A percentile compares a stretch with the other conserved stretches of the same genome.
Evolutionary conservation across 2,329 filamentous ascomycete genomes (phyloP).

Genomic region (Hypocreales sp.): DNA sequence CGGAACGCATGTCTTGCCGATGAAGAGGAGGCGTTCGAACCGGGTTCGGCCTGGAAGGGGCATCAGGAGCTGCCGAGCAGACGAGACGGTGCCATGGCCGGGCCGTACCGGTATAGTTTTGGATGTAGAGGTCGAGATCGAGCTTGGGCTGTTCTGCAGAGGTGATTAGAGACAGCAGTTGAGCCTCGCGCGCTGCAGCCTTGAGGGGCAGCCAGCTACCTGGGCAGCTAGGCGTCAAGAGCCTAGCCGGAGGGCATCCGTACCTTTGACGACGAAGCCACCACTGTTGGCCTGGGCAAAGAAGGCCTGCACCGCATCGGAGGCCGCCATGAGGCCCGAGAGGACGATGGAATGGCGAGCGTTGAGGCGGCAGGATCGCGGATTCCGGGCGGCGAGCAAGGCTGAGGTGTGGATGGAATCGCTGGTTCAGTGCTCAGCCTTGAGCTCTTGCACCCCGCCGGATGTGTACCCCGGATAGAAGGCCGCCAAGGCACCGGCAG

Average conservation of each 20-base stretch:
- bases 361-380: too few species aligned
- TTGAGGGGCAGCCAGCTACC: background rate
- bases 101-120: constrained; percentile 65
- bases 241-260: too few species aligned
- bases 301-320: constrained; percentile 20
- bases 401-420: too few species aligned
- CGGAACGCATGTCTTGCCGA: constrained; percentile 62
- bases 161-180: too few species aligned
- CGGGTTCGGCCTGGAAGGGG: constrained; percentile 52
- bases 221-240: too few species aligned
- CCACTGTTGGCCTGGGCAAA: constrained; percentile 31
- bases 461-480: too few species aligned
- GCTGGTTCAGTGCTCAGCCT: too few species aligned
- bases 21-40: constrained; percentile 65
- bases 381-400: too few species aligned
- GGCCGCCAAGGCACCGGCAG: too few species aligned
- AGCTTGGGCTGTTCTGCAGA: constrained; percentile 63
- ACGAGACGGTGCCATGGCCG: background rate
- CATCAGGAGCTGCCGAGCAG: background rate
- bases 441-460: too few species aligned
- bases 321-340: constrained; percentile 20
- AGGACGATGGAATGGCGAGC: background rate
- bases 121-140: constrained; percentile 79
- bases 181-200: too few species aligned
- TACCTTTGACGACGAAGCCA: constrained; percentile 32